phyloP scores from a whole-genome alignment of 164 flowering plant species.

The Cinnamomum micranthum region DNA sequence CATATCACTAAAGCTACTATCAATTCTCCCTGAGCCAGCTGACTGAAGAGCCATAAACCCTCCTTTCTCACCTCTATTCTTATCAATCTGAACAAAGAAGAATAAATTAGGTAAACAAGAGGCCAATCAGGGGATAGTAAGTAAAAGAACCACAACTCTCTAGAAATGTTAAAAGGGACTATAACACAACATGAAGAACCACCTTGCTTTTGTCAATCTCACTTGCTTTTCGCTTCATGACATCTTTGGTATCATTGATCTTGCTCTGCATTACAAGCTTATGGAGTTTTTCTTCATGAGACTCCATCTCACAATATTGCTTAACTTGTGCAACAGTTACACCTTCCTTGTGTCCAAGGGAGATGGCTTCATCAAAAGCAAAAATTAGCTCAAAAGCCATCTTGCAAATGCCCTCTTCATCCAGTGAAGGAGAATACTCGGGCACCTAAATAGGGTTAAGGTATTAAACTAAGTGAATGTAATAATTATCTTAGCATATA shows the following conservation, averaged over 20 bases:
- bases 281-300: conserved; percentile 94
- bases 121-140: neutral
- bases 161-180: neutral
- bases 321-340: conserved; percentile 90
- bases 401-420: conserved; percentile 89
- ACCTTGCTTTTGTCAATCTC: conserved; percentile 99
- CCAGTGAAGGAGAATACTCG: conserved; percentile 72
- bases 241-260: conserved; percentile 95
- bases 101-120: neutral
- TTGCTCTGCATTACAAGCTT: conserved; percentile 89
- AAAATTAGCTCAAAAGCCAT: conserved; percentile 92
- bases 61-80: conserved; percentile 78
- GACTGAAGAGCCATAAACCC: conserved; percentile 69
- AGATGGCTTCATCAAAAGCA: conserved; percentile 97
- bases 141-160: neutral
- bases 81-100: conserved; percentile 62
- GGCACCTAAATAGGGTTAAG: conserved; percentile 71
- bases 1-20: conserved; percentile 70
- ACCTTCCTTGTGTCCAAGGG: conserved; percentile 96
- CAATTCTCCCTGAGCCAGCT: conserved; percentile 50
- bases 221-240: conserved; percentile 95
- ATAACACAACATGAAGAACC: conserved; percentile 5
- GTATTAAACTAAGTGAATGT: conserved; percentile 2
- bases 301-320: conserved; percentile 99
- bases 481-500: too few relatives aligned